Base-by-base conservation (phyloP, 441 rosid genomes). In the Populus tomentosa region DNA sequence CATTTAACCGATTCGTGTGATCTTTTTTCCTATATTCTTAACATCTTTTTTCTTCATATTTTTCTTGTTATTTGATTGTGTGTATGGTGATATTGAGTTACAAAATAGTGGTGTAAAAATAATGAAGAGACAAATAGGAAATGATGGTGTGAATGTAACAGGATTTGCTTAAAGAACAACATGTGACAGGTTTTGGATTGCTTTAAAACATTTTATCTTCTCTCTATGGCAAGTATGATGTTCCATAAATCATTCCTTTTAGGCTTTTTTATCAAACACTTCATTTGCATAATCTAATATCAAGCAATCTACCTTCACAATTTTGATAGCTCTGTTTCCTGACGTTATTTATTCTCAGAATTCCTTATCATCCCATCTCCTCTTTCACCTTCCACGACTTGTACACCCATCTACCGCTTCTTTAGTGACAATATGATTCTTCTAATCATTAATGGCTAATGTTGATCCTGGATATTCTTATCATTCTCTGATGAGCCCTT, bases 1-100 rank as follows among this genome's bases (percentile, higher is more conserved):
- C 96, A 21, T 95, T 93, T 93, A 95, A 93, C 94, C 83, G 94
- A 90, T 95, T 89, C 81, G 98, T 86, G 92, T 95, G 97, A 95
- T 85, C 73, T 86, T n/a, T 76, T 77, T 24, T 24, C 61, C n/a
- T 53, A 18, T 53, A 16, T 78, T 71, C 82, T 83, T 78, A 78
- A 46, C 67, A 76, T 81, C 65, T 76, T 75, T 82, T 59, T 36
- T 69, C 70, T 64, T 46, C 35, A 71, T 53, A 53, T 53, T 53
- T 53, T 53, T 53, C 61, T 16, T 81, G 82, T 82, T 68, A 83
- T 82, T 82, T 84, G 85, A 80, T 81, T 77, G 88, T 78, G 86
- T 82, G 84, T 85, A 21, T 85, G 73, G 77, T 84, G 88, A 77
- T 80, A 83, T 28, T 79, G 78, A 76, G 69, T 82, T 81, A 78